These are phyloP conservation scores for Conringia planisiliqua DNA, from an alignment of 345 rosid species.

Conservation along the genomic window DNA sequence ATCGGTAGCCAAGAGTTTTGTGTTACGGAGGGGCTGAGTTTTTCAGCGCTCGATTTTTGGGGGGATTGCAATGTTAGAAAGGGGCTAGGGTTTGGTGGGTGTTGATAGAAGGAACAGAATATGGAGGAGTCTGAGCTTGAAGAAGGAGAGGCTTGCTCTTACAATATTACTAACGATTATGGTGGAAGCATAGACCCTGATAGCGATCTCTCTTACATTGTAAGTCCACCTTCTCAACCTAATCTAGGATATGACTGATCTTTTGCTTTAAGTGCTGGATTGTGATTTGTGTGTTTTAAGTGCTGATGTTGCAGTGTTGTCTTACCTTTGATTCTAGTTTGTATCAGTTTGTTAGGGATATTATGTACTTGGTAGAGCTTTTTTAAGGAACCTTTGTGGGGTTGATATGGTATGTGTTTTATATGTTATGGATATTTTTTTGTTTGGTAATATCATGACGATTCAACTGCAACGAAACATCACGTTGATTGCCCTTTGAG, in stretches of 20 bases:
- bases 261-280: not conserved
- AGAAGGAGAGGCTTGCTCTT: slow-evolving; percentile 75
- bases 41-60: not conserved
- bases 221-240: slow-evolving; percentile 36
- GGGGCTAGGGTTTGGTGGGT: slow-evolving; percentile 44
- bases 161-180: slow-evolving; percentile 47
- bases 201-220: slow-evolving; percentile 74
- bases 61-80: slow-evolving; percentile 43
- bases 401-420: slow-evolving; percentile 21
- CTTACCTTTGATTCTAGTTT: slow-evolving; percentile 1
- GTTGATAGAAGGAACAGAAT: slow-evolving; percentile 6
- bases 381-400: slow-evolving; percentile 6
- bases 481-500: not conserved
- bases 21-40: not conserved
- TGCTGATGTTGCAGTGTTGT: slow-evolving; percentile 9
- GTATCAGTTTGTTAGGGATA: slow-evolving; percentile 12
- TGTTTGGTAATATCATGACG: not conserved
- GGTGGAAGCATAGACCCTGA: slow-evolving; percentile 63
- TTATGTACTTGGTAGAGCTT: slow-evolving; percentile 5
- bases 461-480: not conserved
- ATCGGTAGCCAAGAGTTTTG: not conserved
- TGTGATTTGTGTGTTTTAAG: not conserved
- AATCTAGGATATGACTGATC: not conserved
- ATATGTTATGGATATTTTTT: slow-evolving; percentile 4
- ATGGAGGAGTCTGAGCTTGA: slow-evolving; percentile 72